A percentile compares a stretch with the other conserved stretches of the same genome.
Evolutionary conservation across 495 filamentous ascomycete genomes (phyloP).

Genomic region (Podospora tetraspora): DNA sequence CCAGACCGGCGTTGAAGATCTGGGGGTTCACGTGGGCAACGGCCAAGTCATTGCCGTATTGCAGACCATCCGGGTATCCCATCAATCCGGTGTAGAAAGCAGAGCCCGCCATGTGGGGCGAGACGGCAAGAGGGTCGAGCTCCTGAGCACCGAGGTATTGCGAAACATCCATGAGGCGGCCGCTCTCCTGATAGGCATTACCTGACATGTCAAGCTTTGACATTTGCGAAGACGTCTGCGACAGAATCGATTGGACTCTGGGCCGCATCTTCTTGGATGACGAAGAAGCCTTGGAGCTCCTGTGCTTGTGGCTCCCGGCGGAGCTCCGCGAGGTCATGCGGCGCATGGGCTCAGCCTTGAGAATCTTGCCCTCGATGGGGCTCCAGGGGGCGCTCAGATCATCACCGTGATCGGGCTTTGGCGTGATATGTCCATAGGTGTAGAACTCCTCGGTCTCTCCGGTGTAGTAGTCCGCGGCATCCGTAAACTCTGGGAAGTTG

Average conservation of each 20-base stretch:
- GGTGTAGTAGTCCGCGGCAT: conserved; percentile 40
- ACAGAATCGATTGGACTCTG: conserved; percentile 40
- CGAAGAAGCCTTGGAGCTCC: conserved; percentile 39
- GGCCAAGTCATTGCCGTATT: conserved; percentile 35
- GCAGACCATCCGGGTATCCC: conserved; percentile 39
- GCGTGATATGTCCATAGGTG: conserved; percentile 46
- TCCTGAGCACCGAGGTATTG: conserved; percentile 42
- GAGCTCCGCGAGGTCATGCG: conserved; percentile 44
- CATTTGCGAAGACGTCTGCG: conserved; percentile 41
- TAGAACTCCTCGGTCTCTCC: conserved; percentile 26
- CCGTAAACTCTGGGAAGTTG: conserved; percentile 44
- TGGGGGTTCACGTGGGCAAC: conserved; percentile 43
- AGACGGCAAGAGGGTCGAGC: conserved; percentile 39
- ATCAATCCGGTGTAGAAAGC: conserved; percentile 37
- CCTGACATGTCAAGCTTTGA: conserved; percentile 47
- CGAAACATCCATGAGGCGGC: conserved; percentile 42
- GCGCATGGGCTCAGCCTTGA: conserved; percentile 44
- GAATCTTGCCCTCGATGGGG: conserved; percentile 31
- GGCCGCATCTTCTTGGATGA: conserved; percentile 38
- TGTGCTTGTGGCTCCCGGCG: conserved; percentile 44
- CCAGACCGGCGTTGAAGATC: conserved; percentile 41
- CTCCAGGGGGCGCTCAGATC: conserved; percentile 43
- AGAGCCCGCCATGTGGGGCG: conserved; percentile 31
- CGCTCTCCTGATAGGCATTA: conserved; percentile 36
- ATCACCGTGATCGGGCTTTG: conserved; percentile 45